These are phyloP conservation scores for Phytophthora sojae DNA, from an alignment of 352 stramenopile genomes.

Conservation along the genomic window DNA sequence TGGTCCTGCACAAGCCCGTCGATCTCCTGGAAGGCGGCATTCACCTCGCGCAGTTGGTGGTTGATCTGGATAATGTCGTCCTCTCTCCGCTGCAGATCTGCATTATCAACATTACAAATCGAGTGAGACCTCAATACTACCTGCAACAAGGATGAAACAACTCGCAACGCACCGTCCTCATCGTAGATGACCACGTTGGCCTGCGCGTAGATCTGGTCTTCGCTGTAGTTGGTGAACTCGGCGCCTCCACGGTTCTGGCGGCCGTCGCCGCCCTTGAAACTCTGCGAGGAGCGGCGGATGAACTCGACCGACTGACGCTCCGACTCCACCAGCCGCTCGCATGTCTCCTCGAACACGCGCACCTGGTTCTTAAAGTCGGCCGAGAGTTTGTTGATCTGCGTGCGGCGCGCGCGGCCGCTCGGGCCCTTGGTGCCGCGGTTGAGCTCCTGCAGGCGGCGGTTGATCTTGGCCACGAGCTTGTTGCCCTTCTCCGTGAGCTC, in stretches of 20 bases:
- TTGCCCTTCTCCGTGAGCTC: slow-evolving; percentile 88
- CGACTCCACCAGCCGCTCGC: slow-evolving; percentile 66
- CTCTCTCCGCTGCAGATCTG: slow-evolving; percentile 81
- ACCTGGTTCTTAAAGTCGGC: slow-evolving; percentile 88
- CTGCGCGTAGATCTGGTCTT: slow-evolving; percentile 90
- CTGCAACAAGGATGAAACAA: no score
- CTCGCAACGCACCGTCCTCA: slow-evolving; percentile 70
- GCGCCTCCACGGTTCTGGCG: slow-evolving; percentile 30
- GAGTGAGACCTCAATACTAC: neutral
- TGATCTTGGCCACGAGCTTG: slow-evolving; percentile 83
- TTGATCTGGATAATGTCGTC: slow-evolving; percentile 92
- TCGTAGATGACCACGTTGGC: slow-evolving; percentile 87
- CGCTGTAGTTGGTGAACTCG: slow-evolving; percentile 84
- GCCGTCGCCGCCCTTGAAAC: slow-evolving; percentile 58
- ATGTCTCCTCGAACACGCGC: slow-evolving; percentile 79
- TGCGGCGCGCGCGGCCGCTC: slow-evolving; percentile 62
- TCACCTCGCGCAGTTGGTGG: slow-evolving; percentile 86
- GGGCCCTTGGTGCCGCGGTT: slow-evolving; percentile 56
- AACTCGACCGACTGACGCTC: slow-evolving; percentile 81
- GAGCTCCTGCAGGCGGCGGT: slow-evolving; percentile 79
- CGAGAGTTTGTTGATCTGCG: slow-evolving; percentile 83
- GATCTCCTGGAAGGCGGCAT: slow-evolving; percentile 87
- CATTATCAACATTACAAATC: slow-evolving; percentile 10
- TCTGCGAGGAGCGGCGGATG: slow-evolving; percentile 82
- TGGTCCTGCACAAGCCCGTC: slow-evolving; percentile 87